Base-by-base conservation (phyloP, 495 filamentous ascomycete species). In the Usnea hakonensis region DNA sequence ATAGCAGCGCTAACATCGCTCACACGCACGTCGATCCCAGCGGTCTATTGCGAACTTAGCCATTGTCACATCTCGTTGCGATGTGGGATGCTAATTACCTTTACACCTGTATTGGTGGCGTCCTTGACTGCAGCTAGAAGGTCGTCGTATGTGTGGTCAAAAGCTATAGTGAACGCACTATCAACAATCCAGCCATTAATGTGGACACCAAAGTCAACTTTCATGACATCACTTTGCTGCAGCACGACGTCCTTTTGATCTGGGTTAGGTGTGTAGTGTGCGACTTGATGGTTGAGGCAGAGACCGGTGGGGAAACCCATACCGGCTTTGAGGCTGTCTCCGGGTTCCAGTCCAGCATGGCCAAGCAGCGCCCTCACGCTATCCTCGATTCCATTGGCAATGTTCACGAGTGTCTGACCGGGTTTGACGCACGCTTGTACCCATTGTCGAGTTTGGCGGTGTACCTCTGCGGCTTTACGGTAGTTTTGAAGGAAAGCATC, bases 111-210 rank as follows among this genome's bases (percentile, higher is more conserved):
- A 64, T 87, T 84, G 16, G 84, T 87, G 0, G 84, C 81, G 64
- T 85, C 84, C 69, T 82, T 85, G 55, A 83, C 82, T 1, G 84
- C 81, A 17, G 73, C 75, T 40, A 87, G 73, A 8, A 87, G 73
- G 62, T 83, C 82, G 65, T 87, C 84, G 64, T 86, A 87, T 7
- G 75, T 72, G 1, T 80, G 80, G 41, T 87, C 79, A 61, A 85
- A 87, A 2, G 82, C 70, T 72, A 87, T 74, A 4, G 84, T 87
- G 63, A 85, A 87, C 0, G 84, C 84, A 67, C 78, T 81, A 68
- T 87, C 84, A 33, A 87, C 84, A 65, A 87, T 87, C 61, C 83
- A 74, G 38, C 84, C 84, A 64, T 86, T 85, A 64, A 87, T 71
- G 60, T 87, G 84, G 36, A 84, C 82, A 32, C 84, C 84, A 66